A percentile compares a stretch with the other conserved stretches of the same genome.
Conservation (phyloP, 2,329 filamentous ascomycete species). For the Endoconidiophora polonica region DNA sequence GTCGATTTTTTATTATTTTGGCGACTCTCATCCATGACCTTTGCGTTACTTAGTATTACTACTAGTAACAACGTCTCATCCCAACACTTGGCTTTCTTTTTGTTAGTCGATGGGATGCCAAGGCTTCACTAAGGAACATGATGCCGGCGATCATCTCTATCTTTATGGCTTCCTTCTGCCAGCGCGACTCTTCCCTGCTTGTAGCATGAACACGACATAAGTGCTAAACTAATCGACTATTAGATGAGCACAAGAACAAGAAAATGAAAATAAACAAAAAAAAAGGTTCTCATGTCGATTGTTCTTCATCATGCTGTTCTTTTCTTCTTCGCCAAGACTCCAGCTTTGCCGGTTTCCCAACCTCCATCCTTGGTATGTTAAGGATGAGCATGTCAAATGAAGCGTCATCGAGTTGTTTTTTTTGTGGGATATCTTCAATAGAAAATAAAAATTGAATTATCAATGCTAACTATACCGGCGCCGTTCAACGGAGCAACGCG, state of each 20-base stretch:
- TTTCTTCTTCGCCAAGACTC: slow-evolving; percentile 1
- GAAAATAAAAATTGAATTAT: too few species aligned
- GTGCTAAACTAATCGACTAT: neutral
- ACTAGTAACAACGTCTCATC: neutral
- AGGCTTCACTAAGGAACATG: neutral
- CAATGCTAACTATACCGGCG: too few species aligned
- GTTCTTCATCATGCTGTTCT: neutral
- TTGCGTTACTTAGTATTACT: neutral
- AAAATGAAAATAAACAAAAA: too few species aligned
- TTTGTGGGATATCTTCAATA: too few species aligned
- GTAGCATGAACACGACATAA: neutral
- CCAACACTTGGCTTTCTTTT: neutral
- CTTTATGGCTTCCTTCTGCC: neutral
- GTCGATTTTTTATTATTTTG: too few species aligned
- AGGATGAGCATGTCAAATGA: too few species aligned
- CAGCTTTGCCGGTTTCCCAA: too few species aligned
- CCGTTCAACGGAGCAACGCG: too few species aligned
- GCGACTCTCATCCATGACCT: neutral
- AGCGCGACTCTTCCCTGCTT: neutral
- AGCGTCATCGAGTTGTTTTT: too few species aligned
- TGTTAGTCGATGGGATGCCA: neutral
- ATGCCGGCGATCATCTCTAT: neutral
- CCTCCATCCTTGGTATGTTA: too few species aligned
- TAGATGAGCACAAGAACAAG: too few species aligned
- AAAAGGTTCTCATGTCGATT: too few species aligned